These are phyloP conservation scores for Colletotrichum sp. DNA, from an alignment of 2,329 filamentous ascomycete species.

Conservation along the genomic window DNA sequence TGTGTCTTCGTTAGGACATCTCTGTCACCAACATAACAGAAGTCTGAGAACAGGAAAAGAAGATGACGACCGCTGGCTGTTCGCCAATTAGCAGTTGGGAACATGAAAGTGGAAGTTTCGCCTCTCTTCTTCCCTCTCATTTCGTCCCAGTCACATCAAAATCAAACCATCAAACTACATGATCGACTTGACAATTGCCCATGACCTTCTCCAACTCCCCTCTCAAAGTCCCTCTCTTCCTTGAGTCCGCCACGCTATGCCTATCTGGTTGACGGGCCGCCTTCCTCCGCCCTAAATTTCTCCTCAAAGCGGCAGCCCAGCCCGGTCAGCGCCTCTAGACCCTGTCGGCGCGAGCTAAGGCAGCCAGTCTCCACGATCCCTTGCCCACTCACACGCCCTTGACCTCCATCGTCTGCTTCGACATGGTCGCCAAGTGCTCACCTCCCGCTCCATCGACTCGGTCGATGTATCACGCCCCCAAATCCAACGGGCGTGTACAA, in stretches of 20 bases:
- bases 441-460: neutral
- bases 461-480: neutral
- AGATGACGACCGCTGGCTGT: too few species aligned
- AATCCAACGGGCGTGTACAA: neutral
- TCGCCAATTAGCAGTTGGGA: neutral
- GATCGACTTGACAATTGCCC: neutral
- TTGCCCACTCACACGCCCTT: neutral
- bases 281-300: constrained; percentile 22
- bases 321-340: neutral
- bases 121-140: neutral
- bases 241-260: neutral
- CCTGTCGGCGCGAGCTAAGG: neutral
- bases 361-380: neutral
- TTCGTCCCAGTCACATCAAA: accelerated
- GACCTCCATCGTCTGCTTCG: neutral
- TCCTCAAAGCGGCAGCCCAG: constrained; percentile 5
- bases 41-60: neutral
- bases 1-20: accelerated
- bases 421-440: neutral
- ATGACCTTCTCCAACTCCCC: neutral
- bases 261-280: constrained; percentile 24
- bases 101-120: neutral
- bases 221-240: neutral
- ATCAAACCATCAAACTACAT: neutral
- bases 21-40: neutral